phyloP scores from a whole-genome alignment of 2,329 filamentous ascomycete genomes.

The Talaromyces sp. region DNA sequence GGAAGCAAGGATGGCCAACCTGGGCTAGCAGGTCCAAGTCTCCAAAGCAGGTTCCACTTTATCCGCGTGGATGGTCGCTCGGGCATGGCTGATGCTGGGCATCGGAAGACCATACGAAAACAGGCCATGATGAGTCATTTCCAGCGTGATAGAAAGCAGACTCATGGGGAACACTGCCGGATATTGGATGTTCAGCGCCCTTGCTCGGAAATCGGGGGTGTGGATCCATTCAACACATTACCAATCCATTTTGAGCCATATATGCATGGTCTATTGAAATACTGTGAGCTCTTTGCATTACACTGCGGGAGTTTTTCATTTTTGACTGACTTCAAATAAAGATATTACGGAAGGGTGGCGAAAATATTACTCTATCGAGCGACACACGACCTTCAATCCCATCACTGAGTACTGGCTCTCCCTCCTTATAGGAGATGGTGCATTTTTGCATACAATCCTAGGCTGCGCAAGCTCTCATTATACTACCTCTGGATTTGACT shows the following conservation, averaged over 20 bases:
- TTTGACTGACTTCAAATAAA: neutral
- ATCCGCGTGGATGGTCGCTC: neutral
- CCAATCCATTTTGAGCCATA: slow-evolving; percentile 1
- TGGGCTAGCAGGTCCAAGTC: neutral
- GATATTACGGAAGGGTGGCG: slow-evolving; percentile 3
- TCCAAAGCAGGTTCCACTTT: neutral
- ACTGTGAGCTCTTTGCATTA: neutral
- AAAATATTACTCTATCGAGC: slow-evolving; percentile 3
- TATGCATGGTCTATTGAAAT: neutral
- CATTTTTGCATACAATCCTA: slow-evolving; percentile 3
- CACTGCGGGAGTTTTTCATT: neutral
- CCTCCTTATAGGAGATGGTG: neutral
- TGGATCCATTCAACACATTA: slow-evolving; percentile 4
- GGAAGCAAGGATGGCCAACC: neutral
- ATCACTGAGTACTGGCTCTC: slow-evolving; percentile 6
- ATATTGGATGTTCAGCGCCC: neutral
- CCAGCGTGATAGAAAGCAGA: neutral
- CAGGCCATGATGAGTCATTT: slow-evolving; percentile 4
- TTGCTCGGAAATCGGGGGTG: neutral
- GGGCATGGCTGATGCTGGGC: neutral
- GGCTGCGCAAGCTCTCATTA: slow-evolving; percentile 1
- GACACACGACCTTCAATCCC: slow-evolving; percentile 1
- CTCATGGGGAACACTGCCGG: neutral
- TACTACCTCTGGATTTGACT: neutral
- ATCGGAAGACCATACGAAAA: slow-evolving; percentile 1